Base-by-base conservation (phyloP, 495 filamentous ascomycete species). In the Gamarada debralockiae region DNA sequence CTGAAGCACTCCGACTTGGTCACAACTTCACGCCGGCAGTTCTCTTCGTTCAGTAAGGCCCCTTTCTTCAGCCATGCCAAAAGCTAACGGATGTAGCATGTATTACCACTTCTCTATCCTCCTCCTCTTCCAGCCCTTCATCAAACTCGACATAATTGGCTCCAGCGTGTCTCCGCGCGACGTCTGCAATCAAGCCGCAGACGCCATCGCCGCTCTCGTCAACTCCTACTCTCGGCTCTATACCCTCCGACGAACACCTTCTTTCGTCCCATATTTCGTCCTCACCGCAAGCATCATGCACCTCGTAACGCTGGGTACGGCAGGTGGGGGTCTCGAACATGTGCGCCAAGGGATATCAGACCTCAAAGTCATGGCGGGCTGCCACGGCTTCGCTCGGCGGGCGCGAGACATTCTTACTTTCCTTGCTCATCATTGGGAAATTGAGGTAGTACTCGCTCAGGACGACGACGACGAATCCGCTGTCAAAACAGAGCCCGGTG, bases 61-160 rank as follows among this genome's bases (percentile, higher is more conserved):
- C 27, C 13, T 13, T 29, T 4, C 18, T 25, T 5, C 20, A n/a
- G 12, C 15, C 23, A 18, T n/a, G 2, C 44, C 43, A 18, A 24
- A 21, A 36, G 12, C 50, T 59, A 48, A 61, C 33, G 39, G n/a
- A n/a, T 9, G 14, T 29, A 85, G 83, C 61, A 84, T 85, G 74
- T 80, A 84, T 52, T 85, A 84, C 50, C 79, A 85, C 53, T 81
- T 77, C 43, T 75, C 79, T 22, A 75, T 85, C 42, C 68, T 85
- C 1, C 71, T 82, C 12, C 72, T 88, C 15, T 85, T 86, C 56
- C 77, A 82, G 2, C 84, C 84, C 0, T 73, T 87, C 20, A 80
- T 85, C 52, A 82, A 81, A 52, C 68, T 84, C 7, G 73, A 78
- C 15, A 71, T 87, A 31, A 67, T 75, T 45, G 72, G 80, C 15